These are phyloP conservation scores for Tubosaeta sp. DNA, from an alignment of 768 basidiomycete genomes.

Conservation along the genomic window DNA sequence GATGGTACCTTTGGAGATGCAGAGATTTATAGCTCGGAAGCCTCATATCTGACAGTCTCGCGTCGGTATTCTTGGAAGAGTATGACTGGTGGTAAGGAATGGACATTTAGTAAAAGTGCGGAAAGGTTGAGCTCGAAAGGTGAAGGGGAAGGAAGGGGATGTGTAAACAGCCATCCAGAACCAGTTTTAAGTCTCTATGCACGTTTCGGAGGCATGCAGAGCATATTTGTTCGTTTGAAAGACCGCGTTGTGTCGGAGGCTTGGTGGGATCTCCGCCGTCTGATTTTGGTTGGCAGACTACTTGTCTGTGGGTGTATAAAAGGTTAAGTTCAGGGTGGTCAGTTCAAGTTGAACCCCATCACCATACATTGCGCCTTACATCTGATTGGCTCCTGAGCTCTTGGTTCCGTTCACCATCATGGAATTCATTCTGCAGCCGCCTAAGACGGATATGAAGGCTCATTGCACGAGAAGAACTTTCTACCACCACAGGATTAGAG, in stretches of 20 bases:
- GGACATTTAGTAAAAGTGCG: constrained; percentile 10
- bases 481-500: background rate
- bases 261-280: constrained; percentile 22
- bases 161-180: constrained; percentile 7
- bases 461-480: background rate
- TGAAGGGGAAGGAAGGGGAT: constrained; percentile 1
- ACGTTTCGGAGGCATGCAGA: constrained; percentile 27
- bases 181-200: constrained; percentile 15
- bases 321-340: constrained; percentile 12
- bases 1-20: constrained; percentile 17
- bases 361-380: constrained; percentile 9
- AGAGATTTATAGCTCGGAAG: constrained; percentile 21
- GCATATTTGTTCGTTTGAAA: constrained; percentile 16
- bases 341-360: constrained; percentile 3
- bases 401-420: constrained; percentile 2
- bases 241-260: constrained; percentile 20
- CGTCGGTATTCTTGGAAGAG: constrained; percentile 7
- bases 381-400: constrained; percentile 11
- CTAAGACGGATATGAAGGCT: constrained; percentile 10
- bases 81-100: constrained; percentile 17
- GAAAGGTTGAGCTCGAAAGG: background rate
- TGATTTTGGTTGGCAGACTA: constrained; percentile 15
- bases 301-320: constrained; percentile 9
- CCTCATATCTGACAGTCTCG: constrained; percentile 14
- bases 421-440: background rate